Evolutionary conservation across 805 yeast genomes (phyloP), one percentile per base, ranked within the genome.

Genomic region (Candida nonsorbophila): DNA sequence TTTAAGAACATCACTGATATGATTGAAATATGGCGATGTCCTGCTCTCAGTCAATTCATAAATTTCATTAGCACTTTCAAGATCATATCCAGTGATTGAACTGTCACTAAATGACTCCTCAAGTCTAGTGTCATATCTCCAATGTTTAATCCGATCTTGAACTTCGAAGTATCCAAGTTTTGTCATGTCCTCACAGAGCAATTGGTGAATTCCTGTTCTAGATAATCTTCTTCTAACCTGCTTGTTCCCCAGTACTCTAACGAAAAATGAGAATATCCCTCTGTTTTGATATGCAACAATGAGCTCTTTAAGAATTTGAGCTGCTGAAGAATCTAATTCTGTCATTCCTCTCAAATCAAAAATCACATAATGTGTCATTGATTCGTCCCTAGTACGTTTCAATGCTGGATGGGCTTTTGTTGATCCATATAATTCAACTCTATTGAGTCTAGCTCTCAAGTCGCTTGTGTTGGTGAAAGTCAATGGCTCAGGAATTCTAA

Each of bases 291-390:
- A 64, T 7, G 46, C 43, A 6, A 30, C 24, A 6, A 64, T 36
- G 11, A 60, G 44, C 16, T 50, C 55, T 24, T 44, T 41, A 16
- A 64, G 35, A 4, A 40, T 40, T 30, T 55, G 58, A 9, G 64
- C 63, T 0, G 71, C 71, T 2, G 66, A 58, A 1, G 69, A 62
- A 37, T 64, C 71, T 4, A 64, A 25, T 17, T 49, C 60, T 3
- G 63, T 40, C 69, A 64, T 64, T 1, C 68, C 71, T 29, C 62
- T 47, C 14, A 64, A 38, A 33, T 64, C 69, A 41, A 64, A 62
- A 6, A 64, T 53, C 14, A 63, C 46, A 34, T 60, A 63, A 28
- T 58, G 52, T 3, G 67, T 62, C 69, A 62, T 58, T 4, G 59
- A 45, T 3, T 35, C 53, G 25, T 49, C 58, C 25, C 69, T 39